Percentiles rank a stretch among this genome's conserved stretches.
Conservation (phyloP, 2,329 filamentous ascomycete genomes). For the Pseudopithomyces chartarum region DNA sequence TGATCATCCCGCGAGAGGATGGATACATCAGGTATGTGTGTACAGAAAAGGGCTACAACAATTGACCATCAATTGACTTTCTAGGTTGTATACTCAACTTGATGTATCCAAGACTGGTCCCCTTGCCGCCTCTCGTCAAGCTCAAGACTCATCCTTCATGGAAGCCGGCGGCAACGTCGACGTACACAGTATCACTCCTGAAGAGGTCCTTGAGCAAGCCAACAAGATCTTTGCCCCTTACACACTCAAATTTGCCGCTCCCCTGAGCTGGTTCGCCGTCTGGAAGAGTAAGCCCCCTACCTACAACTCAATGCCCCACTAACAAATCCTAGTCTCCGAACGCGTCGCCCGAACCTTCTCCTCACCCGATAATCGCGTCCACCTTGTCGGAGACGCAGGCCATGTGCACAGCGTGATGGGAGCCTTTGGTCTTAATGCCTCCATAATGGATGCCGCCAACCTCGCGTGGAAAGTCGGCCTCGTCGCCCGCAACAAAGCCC, state of each 20-base stretch:
- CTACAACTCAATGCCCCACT: no score
- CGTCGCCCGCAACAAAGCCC: slow-evolving; percentile 20
- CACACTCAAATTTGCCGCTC: slow-evolving; percentile 36
- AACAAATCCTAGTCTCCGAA: slow-evolving; percentile 30
- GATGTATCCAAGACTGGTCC: slow-evolving; percentile 18
- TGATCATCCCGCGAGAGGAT: slow-evolving; percentile 44
- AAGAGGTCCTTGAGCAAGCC: slow-evolving; percentile 42
- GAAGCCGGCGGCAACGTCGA: slow-evolving; percentile 25
- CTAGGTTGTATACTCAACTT: slow-evolving; percentile 35
- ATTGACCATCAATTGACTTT: neutral
- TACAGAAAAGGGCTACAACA: neutral
- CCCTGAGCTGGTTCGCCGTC: slow-evolving; percentile 44
- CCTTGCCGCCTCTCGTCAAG: neutral
- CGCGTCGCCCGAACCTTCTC: slow-evolving; percentile 41
- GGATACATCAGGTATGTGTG: slow-evolving; percentile 24
- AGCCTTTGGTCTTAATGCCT: slow-evolving; percentile 45
- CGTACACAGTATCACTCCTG: slow-evolving; percentile 40
- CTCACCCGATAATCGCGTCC: slow-evolving; percentile 36
- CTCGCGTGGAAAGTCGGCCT: slow-evolving; percentile 45
- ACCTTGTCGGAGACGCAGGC: slow-evolving; percentile 28
- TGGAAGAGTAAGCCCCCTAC: slow-evolving; percentile 24
- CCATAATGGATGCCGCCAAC: slow-evolving; percentile 44
- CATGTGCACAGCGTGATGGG: slow-evolving; percentile 45
- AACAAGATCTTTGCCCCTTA: slow-evolving; percentile 44
- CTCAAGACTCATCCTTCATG: neutral